A percentile compares a stretch with the other conserved stretches of the same genome.
These are phyloP conservation scores for Theobroma grandiflorum DNA, from an alignment of 441 rosid genomes.

Conservation along the genomic window DNA sequence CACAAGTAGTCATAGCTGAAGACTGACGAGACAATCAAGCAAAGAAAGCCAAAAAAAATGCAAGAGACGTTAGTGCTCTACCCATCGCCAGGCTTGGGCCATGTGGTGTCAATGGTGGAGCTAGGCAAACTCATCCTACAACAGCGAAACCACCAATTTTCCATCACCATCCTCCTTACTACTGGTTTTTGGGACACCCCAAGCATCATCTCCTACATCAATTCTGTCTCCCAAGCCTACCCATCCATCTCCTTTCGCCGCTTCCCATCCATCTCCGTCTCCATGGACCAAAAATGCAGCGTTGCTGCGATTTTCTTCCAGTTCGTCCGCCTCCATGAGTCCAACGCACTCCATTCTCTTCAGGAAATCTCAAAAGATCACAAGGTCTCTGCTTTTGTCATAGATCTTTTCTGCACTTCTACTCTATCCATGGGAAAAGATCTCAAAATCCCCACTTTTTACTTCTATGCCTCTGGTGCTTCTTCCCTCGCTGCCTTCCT, in stretches of 20 bases:
- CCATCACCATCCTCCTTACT: conserved; percentile 33
- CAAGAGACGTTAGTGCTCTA: too few species aligned
- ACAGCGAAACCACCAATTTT: too few species aligned
- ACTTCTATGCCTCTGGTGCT: conserved; percentile 39
- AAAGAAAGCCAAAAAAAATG: neutral
- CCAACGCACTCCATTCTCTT: conserved; percentile 35
- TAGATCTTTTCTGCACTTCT: conserved; percentile 45
- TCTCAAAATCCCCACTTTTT: conserved; percentile 44
- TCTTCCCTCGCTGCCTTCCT: conserved; percentile 31
- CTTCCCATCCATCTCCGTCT: conserved; percentile 1
- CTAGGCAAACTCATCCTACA: too few species aligned
- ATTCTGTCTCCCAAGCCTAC: conserved; percentile 28
- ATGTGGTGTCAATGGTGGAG: too few species aligned
- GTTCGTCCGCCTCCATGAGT: conserved; percentile 33
- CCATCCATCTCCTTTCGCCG: conserved; percentile 26
- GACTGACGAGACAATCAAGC: neutral
- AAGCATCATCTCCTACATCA: conserved; percentile 30
- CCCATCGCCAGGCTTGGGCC: too few species aligned
- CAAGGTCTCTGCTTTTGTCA: conserved; percentile 36
- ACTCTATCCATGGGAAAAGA: conserved; percentile 31
- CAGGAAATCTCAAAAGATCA: conserved; percentile 19
- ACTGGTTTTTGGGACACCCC: conserved; percentile 26
- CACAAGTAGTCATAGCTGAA: too few species aligned
- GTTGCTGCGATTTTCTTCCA: conserved; percentile 22
- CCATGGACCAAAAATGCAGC: conserved; percentile 7